phyloP scores from a whole-genome alignment of 495 filamentous ascomycete species.

The Clavariopsis aquatica region DNA sequence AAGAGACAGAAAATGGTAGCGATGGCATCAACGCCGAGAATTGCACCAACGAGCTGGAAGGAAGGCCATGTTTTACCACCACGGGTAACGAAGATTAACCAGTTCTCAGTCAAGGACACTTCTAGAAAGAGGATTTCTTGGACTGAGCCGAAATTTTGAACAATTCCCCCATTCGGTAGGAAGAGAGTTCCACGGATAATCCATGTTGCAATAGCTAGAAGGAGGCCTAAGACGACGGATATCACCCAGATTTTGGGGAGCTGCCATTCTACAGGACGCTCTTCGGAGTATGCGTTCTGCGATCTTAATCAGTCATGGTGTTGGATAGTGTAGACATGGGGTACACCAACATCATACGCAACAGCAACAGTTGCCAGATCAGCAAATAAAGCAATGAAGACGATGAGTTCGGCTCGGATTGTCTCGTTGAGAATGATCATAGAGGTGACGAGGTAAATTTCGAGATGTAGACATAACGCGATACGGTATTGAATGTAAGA shows the following conservation, averaged over 20 bases:
- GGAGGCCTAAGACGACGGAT: constrained; percentile 63
- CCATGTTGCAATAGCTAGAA: constrained; percentile 70
- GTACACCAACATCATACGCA: constrained; percentile 59
- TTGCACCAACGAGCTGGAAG: constrained; percentile 71
- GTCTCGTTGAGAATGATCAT: constrained; percentile 78
- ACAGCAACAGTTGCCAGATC: constrained; percentile 76
- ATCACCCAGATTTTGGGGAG: constrained; percentile 78
- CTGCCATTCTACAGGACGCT: constrained; percentile 74
- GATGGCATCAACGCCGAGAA: constrained; percentile 69
- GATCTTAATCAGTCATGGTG: not conserved
- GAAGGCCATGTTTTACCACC: constrained; percentile 70
- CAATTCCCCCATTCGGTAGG: constrained; percentile 67
- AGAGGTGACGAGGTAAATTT: constrained; percentile 75
- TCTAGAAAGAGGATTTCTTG: constrained; percentile 75
- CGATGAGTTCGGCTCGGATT: constrained; percentile 65
- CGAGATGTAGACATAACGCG: constrained; percentile 72
- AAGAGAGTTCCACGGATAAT: constrained; percentile 67
- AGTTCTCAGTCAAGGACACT: constrained; percentile 74
- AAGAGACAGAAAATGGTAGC: constrained; percentile 73
- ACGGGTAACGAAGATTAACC: constrained; percentile 78
- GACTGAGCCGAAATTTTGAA: constrained; percentile 70
- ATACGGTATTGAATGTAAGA: constrained; percentile 81
- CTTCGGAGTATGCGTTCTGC: constrained; percentile 67
- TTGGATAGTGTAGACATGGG: not conserved
- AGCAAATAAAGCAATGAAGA: constrained; percentile 76